Conservation (phyloP, 192 early-diverging fungal species). For the Diversispora epigaea region DNA sequence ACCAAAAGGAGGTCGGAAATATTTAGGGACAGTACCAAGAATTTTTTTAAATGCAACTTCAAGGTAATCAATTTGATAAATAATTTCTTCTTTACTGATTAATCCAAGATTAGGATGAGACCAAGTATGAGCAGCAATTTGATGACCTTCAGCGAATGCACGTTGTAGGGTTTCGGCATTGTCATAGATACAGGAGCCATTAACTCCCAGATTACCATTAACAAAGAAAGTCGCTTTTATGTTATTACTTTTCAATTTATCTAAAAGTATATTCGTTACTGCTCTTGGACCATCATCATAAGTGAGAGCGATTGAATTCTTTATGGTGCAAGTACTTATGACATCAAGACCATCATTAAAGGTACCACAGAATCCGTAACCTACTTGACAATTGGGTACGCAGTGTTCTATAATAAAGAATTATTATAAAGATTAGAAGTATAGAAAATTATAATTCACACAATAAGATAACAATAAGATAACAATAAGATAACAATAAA, state of each 20-base stretch:
- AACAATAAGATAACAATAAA: no score
- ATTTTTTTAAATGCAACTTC: conserved; percentile 50
- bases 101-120: conserved; percentile 50
- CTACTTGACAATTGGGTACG: background rate
- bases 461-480: no score
- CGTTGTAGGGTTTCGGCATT: conserved; percentile 50
- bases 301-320: background rate
- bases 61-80: conserved; percentile 47
- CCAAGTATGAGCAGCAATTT: conserved; percentile 65
- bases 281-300: conserved; percentile 16
- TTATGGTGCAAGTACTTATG: background rate
- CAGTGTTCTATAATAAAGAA: background rate
- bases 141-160: conserved; percentile 47
- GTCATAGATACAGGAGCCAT: conserved; percentile 37
- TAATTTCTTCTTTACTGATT: conserved; percentile 40
- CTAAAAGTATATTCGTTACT: conserved; percentile 51
- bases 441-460: no score
- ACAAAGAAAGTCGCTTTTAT: conserved; percentile 74
- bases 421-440: background rate
- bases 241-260: conserved; percentile 47
- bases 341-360: background rate
- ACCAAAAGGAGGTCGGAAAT: conserved; percentile 61
- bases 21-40: conserved; percentile 55
- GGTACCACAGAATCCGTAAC: background rate
- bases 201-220: conserved; percentile 45